Evolutionary conservation across 1,284 basidiomycete genomes (phyloP), one percentile per base, ranked within the genome.

Genomic region (Pyrrhoderma lamaoense): DNA sequence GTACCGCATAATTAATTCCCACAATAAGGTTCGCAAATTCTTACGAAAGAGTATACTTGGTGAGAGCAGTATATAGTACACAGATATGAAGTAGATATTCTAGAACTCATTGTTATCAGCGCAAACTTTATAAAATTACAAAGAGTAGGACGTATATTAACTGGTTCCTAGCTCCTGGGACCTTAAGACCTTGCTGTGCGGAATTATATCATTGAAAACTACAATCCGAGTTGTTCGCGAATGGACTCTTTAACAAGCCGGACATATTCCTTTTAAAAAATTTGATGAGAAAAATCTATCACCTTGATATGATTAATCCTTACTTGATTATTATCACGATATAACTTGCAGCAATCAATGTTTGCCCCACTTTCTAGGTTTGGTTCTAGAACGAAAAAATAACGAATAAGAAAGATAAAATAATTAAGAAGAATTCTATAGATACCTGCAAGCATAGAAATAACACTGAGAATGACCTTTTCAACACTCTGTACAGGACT

Each of bases 341-440:
- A 96, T 43, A 96, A 73, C 70, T 97, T 97, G 74, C 91, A 93
- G 64, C 90, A 93, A 69, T 99, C 95, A 55, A 99, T 90, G 70
- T 98, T 98, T 43, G 96, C 96, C 31, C 95, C 95, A 58, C 89
- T 93, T 71, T 99, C 96, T 49, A 98, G 78, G 69, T 99, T 99
- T n/a, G 96, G 96, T 73, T 99, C 95, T 85, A 48, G 21, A 8
- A 40, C 49, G 31, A 55, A 36, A 37, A 43, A 47, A 51, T 50
- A 48, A 21, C 54, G 19, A n/a, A 56, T 51, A 38, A 52, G 55
- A 62, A 58, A 58, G 56, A 18, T 31, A 25, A 14, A 9, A 21
- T 44, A 40, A 16, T 16, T n/a, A n/a, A 40, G 5, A 40, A 40
- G 21, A 40, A 40, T 5, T 16, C 25, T 27, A 34, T 2, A 14